Evolutionary conservation across 1,284 basidiomycete species (phyloP).

Genomic region (Fistulinella cinereoalba): DNA sequence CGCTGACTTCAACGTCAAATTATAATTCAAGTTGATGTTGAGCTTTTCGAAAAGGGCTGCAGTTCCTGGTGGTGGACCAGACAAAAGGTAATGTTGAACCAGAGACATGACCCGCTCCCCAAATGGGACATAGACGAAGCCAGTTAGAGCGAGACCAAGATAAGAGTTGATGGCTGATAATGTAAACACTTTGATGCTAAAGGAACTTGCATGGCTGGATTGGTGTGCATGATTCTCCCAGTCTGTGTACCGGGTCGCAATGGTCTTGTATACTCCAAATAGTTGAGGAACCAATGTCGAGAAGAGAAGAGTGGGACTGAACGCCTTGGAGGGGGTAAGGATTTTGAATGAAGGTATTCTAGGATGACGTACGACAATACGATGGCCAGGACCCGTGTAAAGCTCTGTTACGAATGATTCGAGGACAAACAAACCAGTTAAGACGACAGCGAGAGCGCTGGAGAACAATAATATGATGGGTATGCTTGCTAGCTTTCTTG

Average conservation of each 20-base stretch:
- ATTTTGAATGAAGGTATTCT: not conserved
- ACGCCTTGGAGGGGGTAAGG: conserved; percentile 45
- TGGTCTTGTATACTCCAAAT: conserved; percentile 71
- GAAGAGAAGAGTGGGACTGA: conserved; percentile 86
- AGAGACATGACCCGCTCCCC: conserved; percentile 77
- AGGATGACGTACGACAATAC: conserved; percentile 61
- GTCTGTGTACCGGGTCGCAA: conserved; percentile 70
- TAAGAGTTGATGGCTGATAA: conserved; percentile 89
- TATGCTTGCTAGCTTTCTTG: conserved; percentile 70
- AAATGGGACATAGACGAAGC: conserved; percentile 91
- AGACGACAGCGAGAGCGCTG: conserved; percentile 60
- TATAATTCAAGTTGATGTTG: conserved; percentile 26
- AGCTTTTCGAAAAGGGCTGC: conserved; percentile 21
- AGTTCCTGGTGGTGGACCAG: conserved; percentile 17
- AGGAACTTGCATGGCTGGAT: conserved; percentile 71
- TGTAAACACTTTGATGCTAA: conserved; percentile 91
- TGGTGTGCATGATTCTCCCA: conserved; percentile 92
- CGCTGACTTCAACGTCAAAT: conserved; percentile 17
- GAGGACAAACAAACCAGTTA: conserved; percentile 81
- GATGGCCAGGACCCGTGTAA: conserved; percentile 84
- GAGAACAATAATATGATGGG: conserved; percentile 82
- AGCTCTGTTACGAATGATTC: conserved; percentile 85
- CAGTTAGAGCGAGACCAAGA: conserved; percentile 78
- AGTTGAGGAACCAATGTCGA: conserved; percentile 81
- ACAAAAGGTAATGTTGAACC: conserved; percentile 47